phyloP scores from a whole-genome alignment of 2,329 filamentous ascomycete species.

The Mollisiaceae sp. region DNA sequence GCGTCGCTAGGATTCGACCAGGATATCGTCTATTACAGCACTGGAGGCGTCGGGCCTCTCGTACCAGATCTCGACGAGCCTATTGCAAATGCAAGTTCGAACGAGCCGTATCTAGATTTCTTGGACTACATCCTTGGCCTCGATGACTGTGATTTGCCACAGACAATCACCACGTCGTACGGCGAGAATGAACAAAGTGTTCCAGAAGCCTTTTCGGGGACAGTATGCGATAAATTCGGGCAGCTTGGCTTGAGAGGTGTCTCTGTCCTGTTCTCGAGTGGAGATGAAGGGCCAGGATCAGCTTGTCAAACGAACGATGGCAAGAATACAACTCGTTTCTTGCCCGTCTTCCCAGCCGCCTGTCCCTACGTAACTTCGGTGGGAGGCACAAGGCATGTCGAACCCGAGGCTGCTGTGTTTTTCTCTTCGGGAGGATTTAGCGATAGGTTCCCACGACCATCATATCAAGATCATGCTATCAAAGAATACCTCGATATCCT shows the following conservation, averaged over 20 bases:
- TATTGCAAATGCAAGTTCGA: constrained; percentile 57
- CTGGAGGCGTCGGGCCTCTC: constrained; percentile 49
- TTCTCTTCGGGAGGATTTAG: constrained; percentile 56
- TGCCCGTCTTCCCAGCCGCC: constrained; percentile 65
- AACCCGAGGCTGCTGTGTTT: constrained; percentile 50
- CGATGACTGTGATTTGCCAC: constrained; percentile 55
- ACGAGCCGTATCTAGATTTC: constrained; percentile 71
- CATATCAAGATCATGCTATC: constrained; percentile 53
- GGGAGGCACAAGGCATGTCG: constrained; percentile 56
- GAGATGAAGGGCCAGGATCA: constrained; percentile 58
- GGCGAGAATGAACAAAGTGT: constrained; percentile 71
- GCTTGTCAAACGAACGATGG: constrained; percentile 66
- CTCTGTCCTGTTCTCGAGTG: constrained; percentile 64
- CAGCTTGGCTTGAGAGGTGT: constrained; percentile 69
- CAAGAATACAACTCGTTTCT: constrained; percentile 55
- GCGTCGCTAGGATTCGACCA: constrained; percentile 58
- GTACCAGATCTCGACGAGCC: constrained; percentile 48
- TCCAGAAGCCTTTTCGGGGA: constrained; percentile 62
- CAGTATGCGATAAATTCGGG: constrained; percentile 66
- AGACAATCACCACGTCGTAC: constrained; percentile 69
- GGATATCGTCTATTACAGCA: constrained; percentile 55
- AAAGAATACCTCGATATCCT: constrained; percentile 50
- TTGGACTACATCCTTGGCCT: constrained; percentile 61
- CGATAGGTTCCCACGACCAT: constrained; percentile 53
- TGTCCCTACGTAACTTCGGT: constrained; percentile 72